Percentiles rank a stretch among this genome's conserved stretches.
phyloP scores from a whole-genome alignment of 2,329 filamentous ascomycete species.

The Curvularia lunata region DNA sequence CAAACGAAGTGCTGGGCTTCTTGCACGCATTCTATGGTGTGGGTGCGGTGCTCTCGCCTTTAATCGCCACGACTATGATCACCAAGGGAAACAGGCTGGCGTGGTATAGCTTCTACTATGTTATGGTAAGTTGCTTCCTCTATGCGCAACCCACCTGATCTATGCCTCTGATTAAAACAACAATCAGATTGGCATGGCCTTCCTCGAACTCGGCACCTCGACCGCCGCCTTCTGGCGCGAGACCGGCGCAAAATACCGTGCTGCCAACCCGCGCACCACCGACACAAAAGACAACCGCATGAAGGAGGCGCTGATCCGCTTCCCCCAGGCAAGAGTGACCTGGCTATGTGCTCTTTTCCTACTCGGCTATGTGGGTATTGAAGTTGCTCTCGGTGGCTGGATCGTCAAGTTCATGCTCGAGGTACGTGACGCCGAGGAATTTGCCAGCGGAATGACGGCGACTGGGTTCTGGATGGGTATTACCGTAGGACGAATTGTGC shows the following conservation, averaged over 20 bases:
- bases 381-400: constrained; percentile 80
- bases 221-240: constrained; percentile 68
- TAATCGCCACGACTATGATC: constrained; percentile 76
- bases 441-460: constrained; percentile 75
- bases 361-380: constrained; percentile 78
- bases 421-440: constrained; percentile 71
- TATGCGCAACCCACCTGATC: neutral
- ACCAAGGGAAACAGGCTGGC: constrained; percentile 61
- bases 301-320: constrained; percentile 57
- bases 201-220: constrained; percentile 62
- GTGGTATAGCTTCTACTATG: constrained; percentile 79
- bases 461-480: constrained; percentile 87
- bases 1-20: constrained; percentile 76
- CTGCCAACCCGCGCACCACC: constrained; percentile 54
- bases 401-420: constrained; percentile 83
- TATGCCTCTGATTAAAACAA: neutral
- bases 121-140: constrained; percentile 63
- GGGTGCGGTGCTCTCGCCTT: constrained; percentile 71
- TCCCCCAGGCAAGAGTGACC: constrained; percentile 62
- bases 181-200: constrained; percentile 60
- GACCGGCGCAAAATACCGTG: constrained; percentile 64
- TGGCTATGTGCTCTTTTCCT: constrained; percentile 79
- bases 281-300: constrained; percentile 57
- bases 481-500: constrained; percentile 72
- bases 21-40: constrained; percentile 75